Conservation (phyloP, 345 rosid genomes). For the Gossypium ekmanianum region DNA sequence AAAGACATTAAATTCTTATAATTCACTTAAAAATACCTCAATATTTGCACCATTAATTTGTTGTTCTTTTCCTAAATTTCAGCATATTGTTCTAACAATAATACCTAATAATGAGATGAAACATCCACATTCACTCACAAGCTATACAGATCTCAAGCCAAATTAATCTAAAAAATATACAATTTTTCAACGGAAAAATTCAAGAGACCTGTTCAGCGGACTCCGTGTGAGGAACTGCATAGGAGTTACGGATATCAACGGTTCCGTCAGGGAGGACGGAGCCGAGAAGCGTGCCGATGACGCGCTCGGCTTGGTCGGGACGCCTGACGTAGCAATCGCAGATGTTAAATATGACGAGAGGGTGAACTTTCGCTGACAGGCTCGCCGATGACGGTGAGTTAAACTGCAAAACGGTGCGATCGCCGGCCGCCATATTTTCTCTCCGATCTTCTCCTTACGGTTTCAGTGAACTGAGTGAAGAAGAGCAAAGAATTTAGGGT, state of each 20-base stretch:
- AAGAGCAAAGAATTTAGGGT: slow-evolving; percentile 22
- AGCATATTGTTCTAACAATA: background rate
- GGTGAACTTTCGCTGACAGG: slow-evolving; percentile 68
- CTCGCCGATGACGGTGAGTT: slow-evolving; percentile 33
- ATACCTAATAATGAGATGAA: too few species aligned
- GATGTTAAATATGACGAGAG: slow-evolving; percentile 85
- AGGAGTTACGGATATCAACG: slow-evolving; percentile 87
- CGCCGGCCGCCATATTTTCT: slow-evolving; percentile 60
- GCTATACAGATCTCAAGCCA: background rate
- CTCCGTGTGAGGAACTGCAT: slow-evolving; percentile 97
- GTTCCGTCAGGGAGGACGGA: slow-evolving; percentile 83
- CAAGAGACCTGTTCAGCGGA: slow-evolving; percentile 67
- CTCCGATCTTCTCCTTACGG: background rate
- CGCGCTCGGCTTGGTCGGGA: slow-evolving; percentile 89
- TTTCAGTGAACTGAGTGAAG: background rate
- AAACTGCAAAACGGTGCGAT: slow-evolving; percentile 69
- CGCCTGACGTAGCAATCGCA: slow-evolving; percentile 95
- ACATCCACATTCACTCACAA: background rate
- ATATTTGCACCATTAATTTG: background rate
- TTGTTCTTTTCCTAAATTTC: background rate
- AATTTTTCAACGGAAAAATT: background rate
- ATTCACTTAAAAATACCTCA: too few species aligned
- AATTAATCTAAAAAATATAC: background rate
- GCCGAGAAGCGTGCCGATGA: slow-evolving; percentile 95
- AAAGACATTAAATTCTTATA: background rate